These are phyloP conservation scores for Xylariaceae sp. DNA, from an alignment of 2,329 filamentous ascomycete species.

Conservation along the genomic window DNA sequence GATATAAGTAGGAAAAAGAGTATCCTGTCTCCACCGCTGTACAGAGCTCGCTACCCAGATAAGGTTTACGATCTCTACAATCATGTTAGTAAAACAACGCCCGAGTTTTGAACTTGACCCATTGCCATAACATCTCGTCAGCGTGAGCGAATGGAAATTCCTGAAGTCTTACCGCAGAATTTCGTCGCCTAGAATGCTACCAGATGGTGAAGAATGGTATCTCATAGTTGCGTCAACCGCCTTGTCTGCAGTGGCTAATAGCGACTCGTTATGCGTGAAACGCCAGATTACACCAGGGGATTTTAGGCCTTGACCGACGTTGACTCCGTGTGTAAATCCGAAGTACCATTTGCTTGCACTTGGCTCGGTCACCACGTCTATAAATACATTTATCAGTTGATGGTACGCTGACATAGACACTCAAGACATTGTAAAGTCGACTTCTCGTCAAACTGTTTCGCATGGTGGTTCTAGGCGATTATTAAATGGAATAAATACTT, in stretches of 20 bases:
- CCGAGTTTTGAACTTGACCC: no score
- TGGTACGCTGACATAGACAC: no score
- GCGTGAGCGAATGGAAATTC: no score
- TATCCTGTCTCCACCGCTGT: constrained; percentile 50
- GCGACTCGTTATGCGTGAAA: constrained; percentile 40
- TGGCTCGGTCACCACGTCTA: constrained; percentile 23
- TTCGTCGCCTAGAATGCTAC: constrained; percentile 48
- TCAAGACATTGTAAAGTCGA: no score
- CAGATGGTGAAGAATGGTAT: constrained; percentile 45
- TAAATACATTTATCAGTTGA: no score
- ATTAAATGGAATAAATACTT: no score
- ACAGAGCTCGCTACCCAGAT: constrained; percentile 46
- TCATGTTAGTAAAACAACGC: no score
- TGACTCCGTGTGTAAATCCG: constrained; percentile 44
- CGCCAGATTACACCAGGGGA: constrained; percentile 41
- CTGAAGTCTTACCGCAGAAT: constrained; percentile 28
- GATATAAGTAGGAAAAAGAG: constrained; percentile 48
- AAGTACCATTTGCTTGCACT: constrained; percentile 33
- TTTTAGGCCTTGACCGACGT: constrained; percentile 44
- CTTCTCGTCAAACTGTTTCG: no score
- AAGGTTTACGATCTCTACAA: constrained; percentile 36
- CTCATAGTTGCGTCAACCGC: constrained; percentile 44
- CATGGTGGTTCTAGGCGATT: no score
- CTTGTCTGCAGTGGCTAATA: constrained; percentile 36
- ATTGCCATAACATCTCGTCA: no score